phyloP scores from a whole-genome alignment of 768 basidiomycete genomes.

The Thelephora ganbajun region DNA sequence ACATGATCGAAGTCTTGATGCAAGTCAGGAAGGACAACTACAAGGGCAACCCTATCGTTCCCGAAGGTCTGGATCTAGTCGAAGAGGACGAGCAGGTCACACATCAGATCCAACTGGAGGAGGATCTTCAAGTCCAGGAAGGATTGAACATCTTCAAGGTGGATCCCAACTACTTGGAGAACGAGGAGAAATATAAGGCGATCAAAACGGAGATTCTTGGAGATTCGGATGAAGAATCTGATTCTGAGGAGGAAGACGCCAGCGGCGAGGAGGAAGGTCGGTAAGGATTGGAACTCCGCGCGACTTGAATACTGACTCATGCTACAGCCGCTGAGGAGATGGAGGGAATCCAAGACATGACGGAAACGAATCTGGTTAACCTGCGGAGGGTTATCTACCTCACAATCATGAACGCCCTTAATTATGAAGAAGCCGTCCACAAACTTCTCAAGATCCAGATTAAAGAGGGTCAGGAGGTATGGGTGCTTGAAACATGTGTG shows the following conservation, averaged over 20 bases:
- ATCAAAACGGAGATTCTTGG: constrained; percentile 94
- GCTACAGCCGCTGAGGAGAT: constrained; percentile 54
- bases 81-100: constrained; percentile 98
- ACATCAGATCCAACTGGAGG: constrained; percentile 84
- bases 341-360: constrained; percentile 86
- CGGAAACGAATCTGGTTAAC: constrained; percentile 93
- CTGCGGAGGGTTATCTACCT: constrained; percentile 88
- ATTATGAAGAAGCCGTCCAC: constrained; percentile 98
- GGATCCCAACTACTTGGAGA: constrained; percentile 76
- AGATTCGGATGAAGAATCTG: constrained; percentile 54
- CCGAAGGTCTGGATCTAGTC: constrained; percentile 91
- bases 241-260: constrained; percentile 33
- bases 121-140: constrained; percentile 89
- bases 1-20: constrained; percentile 99
- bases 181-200: constrained; percentile 85
- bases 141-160: constrained; percentile 93
- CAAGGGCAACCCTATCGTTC: constrained; percentile 93
- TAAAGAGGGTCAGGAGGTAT: constrained; percentile 86
- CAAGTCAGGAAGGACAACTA: constrained; percentile 98
- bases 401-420: constrained; percentile 97
- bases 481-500: constrained; percentile 7
- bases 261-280: constrained; percentile 44
- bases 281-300: constrained; percentile 8
- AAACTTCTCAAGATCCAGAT: constrained; percentile 91
- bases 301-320: neutral